Evolutionary conservation across 805 yeast species (phyloP), one percentile per base, ranked within the genome.

Genomic region (Pichia ethanolica): DNA sequence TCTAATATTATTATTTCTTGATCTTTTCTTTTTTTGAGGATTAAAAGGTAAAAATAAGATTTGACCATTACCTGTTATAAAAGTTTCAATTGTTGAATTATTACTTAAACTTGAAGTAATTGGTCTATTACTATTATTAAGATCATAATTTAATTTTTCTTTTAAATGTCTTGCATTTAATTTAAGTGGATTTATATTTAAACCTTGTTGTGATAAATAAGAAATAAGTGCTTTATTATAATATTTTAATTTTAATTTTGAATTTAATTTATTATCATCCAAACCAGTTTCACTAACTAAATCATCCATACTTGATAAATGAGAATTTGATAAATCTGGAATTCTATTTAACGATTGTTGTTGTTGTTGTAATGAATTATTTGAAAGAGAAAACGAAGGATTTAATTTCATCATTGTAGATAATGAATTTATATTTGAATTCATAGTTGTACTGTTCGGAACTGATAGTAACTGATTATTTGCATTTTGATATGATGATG

Each of bases 41-140:
- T 63, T 62, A 41, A 63, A 64, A 3, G 72, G 72, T 10, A 68
- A 39, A 39, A 62, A 65, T 25, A 68, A 44, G 11, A 67, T 57
- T 32, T 63, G 68, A 5, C 70, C 71, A 42, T 60, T 67, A 35
- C 67, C 66, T 0, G 70, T 61, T 11, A 64, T 26, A 34, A 58
- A 64, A 0, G 61, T 53, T 40, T 62, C 59, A n/a, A 55, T 47
- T 39, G 51, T 57, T 27, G 49, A 52, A 27, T 47, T 40, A 27
- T 47, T 10, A 20, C 46, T 39, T 5, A 35, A 20, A 53, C 42
- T 49, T 12, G 43, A 53, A 44, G 26, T 50, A 37, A 47, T 35
- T 5, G 48, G 52, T 25, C 9, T 35, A 12, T 42, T 39, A n/a
- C 9, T 35, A 26, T n/a, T 39, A n/a, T 14, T 35, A 26, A 1